Percentiles rank a stretch among this genome's conserved stretches.
phyloP scores from a whole-genome alignment of 768 basidiomycete species.

The Termitomyces sp. region DNA sequence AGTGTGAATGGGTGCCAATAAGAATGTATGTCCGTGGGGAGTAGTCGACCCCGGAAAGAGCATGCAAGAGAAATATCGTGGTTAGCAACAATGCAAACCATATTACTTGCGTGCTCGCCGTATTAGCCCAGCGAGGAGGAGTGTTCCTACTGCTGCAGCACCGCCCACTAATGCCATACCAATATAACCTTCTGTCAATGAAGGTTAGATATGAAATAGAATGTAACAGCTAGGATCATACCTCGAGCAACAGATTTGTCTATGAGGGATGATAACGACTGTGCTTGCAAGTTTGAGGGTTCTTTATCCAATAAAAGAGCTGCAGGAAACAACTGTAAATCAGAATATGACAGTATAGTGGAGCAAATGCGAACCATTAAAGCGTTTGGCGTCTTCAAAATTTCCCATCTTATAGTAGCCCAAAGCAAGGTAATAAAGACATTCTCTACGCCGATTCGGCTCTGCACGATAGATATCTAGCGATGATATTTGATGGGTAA shows the following conservation, averaged over 20 bases:
- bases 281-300: constrained; percentile 89
- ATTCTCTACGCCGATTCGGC: constrained; percentile 84
- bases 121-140: constrained; percentile 71
- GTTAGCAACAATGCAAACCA: constrained; percentile 1
- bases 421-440: constrained; percentile 92
- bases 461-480: constrained; percentile 90
- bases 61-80: background rate
- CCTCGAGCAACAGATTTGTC: constrained; percentile 82
- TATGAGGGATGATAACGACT: constrained; percentile 79
- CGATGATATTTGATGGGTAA: background rate
- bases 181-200: constrained; percentile 83
- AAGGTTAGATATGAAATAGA: constrained; percentile 1
- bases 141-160: constrained; percentile 76
- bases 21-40: background rate
- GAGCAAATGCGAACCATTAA: constrained; percentile 70
- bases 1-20: background rate
- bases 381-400: constrained; percentile 86
- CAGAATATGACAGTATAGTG: background rate
- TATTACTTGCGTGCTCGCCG: constrained; percentile 71
- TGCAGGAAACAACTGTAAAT: constrained; percentile 22
- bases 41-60: background rate
- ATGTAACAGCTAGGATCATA: constrained; percentile 23
- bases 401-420: constrained; percentile 97
- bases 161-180: constrained; percentile 96
- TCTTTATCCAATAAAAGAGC: constrained; percentile 87